phyloP scores from a whole-genome alignment of 176 grass and related monocot species.

The Saccharum officinarum region DNA sequence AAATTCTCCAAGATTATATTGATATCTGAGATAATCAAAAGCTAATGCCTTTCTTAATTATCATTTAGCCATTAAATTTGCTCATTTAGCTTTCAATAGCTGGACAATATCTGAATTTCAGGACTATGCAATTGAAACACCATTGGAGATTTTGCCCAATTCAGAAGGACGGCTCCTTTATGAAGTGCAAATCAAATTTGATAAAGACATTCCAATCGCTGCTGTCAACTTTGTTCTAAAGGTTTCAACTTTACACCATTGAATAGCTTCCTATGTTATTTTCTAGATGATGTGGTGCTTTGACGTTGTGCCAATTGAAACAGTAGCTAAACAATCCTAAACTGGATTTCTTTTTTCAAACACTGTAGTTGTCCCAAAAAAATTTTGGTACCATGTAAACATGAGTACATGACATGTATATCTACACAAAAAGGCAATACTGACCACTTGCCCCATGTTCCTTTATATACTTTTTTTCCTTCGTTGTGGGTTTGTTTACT shows the following conservation, averaged over 20 bases:
- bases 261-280: not conserved
- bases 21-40: slow-evolving; percentile 5
- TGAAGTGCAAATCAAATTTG: slow-evolving; percentile 74
- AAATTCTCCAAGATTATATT: slow-evolving; percentile 3
- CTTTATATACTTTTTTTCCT: slow-evolving; percentile 10
- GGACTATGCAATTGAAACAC: slow-evolving; percentile 96
- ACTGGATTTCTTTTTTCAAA: not conserved
- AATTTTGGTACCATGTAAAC: not conserved
- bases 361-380: slow-evolving; percentile 14
- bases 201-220: slow-evolving; percentile 58
- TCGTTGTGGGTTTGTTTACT: slow-evolving; percentile 4
- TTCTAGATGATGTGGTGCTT: slow-evolving; percentile 1
- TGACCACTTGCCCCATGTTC: not conserved
- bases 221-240: slow-evolving; percentile 96
- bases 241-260: slow-evolving; percentile 40
- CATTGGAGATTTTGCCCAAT: slow-evolving; percentile 45
- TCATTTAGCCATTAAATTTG: not conserved
- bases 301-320: not conserved
- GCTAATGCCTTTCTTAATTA: not conserved
- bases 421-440: not conserved
- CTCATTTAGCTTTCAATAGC: slow-evolving; percentile 10
- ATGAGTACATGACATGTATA: not conserved
- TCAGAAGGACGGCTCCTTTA: slow-evolving; percentile 45
- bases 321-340: not conserved
- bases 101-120: slow-evolving; percentile 43